These are phyloP conservation scores for Smallanthus sonchifolius DNA, from an alignment of 129 eudicot genomes.

Conservation along the genomic window DNA sequence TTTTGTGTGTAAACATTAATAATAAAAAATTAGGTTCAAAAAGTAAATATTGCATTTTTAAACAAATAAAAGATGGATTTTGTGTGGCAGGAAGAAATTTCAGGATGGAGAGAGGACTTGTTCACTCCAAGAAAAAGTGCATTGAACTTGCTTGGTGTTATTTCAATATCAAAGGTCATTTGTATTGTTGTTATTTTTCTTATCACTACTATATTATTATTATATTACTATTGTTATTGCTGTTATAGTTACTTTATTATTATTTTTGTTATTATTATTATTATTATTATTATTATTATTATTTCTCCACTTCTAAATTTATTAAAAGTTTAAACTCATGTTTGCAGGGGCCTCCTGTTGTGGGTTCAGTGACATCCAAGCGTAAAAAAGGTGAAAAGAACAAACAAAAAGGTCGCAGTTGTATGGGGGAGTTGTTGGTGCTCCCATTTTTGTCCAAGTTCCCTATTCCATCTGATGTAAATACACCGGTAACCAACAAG, in stretches of 20 bases:
- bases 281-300: neutral
- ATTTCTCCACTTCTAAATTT: neutral
- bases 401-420: constrained; percentile 60
- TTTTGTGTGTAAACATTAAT: neutral
- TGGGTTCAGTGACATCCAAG: constrained; percentile 46
- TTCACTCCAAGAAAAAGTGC: constrained; percentile 82
- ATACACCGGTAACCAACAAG: constrained; percentile 31
- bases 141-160: constrained; percentile 71
- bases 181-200: neutral
- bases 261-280: neutral
- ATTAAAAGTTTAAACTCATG: constrained; percentile 16
- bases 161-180: constrained; percentile 63
- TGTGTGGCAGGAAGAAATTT: constrained; percentile 65
- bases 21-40: neutral
- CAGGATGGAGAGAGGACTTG: constrained; percentile 76
- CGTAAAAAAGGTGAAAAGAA: constrained; percentile 81
- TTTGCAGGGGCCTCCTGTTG: constrained; percentile 68
- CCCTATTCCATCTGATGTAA: constrained; percentile 46
- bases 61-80: neutral
- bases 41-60: neutral
- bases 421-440: constrained; percentile 78
- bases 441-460: constrained; percentile 72
- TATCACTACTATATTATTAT: neutral
- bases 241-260: neutral
- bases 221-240: neutral